Evolutionary conservation across 495 filamentous ascomycete genomes (phyloP).

Genomic region (Aspergillus sclerotioniger): DNA sequence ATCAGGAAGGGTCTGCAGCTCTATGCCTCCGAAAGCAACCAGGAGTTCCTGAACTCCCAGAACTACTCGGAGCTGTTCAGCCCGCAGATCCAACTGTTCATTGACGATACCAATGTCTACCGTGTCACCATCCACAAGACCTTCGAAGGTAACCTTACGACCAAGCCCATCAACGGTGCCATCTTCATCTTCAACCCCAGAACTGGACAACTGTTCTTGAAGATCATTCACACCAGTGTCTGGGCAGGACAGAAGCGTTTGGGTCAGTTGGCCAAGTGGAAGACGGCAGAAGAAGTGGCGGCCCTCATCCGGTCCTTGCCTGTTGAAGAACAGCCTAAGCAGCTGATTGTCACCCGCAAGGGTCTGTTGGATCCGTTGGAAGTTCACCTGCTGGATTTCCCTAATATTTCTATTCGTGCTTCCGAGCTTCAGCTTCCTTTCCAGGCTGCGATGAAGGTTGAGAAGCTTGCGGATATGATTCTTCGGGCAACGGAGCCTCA

Average conservation of each 20-base stretch:
- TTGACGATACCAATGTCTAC: slow-evolving; percentile 99
- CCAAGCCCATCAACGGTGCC: slow-evolving; percentile 98
- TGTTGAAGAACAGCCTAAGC: slow-evolving; percentile 98
- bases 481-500: slow-evolving; percentile 95
- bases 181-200: slow-evolving; percentile 99
- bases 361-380: slow-evolving; percentile 96
- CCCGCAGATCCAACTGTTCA: slow-evolving; percentile 98
- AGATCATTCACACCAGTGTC: slow-evolving; percentile 99
- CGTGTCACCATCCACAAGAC: slow-evolving; percentile 99
- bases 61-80: slow-evolving; percentile 99
- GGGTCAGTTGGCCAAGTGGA: slow-evolving; percentile 98
- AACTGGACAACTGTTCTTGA: slow-evolving; percentile 95
- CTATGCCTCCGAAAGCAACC: slow-evolving; percentile 98
- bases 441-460: slow-evolving; percentile 99
- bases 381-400: slow-evolving; percentile 96
- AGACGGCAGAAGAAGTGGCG: slow-evolving; percentile 99
- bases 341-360: slow-evolving; percentile 97
- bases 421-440: slow-evolving; percentile 98
- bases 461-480: slow-evolving; percentile 99
- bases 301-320: slow-evolving; percentile 95
- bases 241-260: slow-evolving; percentile 99
- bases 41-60: slow-evolving; percentile 98
- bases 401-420: slow-evolving; percentile 97
- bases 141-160: slow-evolving; percentile 98
- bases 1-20: slow-evolving; percentile 98